These are phyloP conservation scores for Aureobasidium sp. DNA, from an alignment of 2,329 filamentous ascomycete species.

Conservation along the genomic window DNA sequence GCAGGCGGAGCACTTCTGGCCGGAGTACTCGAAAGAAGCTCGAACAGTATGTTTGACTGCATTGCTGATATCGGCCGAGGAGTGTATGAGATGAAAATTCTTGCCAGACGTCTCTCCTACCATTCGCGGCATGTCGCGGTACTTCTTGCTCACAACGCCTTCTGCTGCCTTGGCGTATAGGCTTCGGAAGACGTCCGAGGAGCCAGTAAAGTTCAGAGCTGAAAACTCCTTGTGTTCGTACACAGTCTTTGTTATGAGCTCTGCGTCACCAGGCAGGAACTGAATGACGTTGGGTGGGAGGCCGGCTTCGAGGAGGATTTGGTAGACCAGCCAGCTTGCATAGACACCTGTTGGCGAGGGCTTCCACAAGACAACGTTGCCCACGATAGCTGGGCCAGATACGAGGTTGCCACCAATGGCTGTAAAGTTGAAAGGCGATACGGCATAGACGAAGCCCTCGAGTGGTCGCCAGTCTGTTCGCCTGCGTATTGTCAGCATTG, in stretches of 20 bases:
- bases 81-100: conserved; percentile 48
- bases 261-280: conserved; percentile 34
- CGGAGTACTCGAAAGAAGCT: conserved; percentile 46
- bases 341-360: conserved; percentile 32
- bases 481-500: conserved; percentile 15
- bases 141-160: conserved; percentile 26
- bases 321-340: conserved; percentile 31
- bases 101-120: conserved; percentile 49
- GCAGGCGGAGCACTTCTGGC: conserved; percentile 47
- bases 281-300: conserved; percentile 35
- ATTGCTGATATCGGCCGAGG: conserved; percentile 41
- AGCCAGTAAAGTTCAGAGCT: conserved; percentile 35
- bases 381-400: conserved; percentile 32
- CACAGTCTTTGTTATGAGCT: conserved; percentile 30
- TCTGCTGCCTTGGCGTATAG: conserved; percentile 30
- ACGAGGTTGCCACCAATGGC: conserved; percentile 35
- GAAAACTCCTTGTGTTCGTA: conserved; percentile 34
- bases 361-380: conserved; percentile 40
- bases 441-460: conserved; percentile 38
- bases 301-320: conserved; percentile 37
- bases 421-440: conserved; percentile 40
- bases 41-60: conserved; percentile 43
- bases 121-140: conserved; percentile 37
- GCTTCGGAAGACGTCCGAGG: conserved; percentile 33
- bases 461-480: conserved; percentile 34